Conservation (phyloP, 2,329 filamentous ascomycete genomes). For the Fusarium circinatum region DNA sequence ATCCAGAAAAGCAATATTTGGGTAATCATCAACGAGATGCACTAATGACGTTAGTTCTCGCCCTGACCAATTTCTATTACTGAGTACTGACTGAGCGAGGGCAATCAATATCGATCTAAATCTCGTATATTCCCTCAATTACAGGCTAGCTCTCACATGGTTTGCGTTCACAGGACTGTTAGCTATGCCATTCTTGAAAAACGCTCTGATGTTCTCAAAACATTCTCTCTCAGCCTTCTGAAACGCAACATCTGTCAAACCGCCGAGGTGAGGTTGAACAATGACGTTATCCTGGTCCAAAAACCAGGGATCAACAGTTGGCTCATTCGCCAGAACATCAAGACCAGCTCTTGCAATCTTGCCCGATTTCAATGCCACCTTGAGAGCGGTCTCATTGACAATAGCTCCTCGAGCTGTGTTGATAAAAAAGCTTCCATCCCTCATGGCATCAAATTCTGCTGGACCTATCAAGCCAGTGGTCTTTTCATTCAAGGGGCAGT, state of each 20-base stretch:
- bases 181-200: conserved; percentile 37
- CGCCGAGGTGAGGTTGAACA: conserved; percentile 56
- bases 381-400: conserved; percentile 58
- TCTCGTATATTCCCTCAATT: background rate
- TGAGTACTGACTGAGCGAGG: background rate
- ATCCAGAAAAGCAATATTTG: background rate
- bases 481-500: conserved; percentile 51
- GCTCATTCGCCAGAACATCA: conserved; percentile 58
- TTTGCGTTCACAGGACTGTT: conserved; percentile 32
- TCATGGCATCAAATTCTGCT: conserved; percentile 56
- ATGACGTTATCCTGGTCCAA: conserved; percentile 43
- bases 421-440: conserved; percentile 55
- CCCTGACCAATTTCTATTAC: background rate
- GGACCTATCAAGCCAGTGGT: conserved; percentile 53
- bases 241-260: conserved; percentile 54
- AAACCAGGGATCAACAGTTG: conserved; percentile 41
- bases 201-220: conserved; percentile 42
- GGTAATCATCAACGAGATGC: background rate
- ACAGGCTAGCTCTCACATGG: background rate
- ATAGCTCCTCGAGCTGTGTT: conserved; percentile 61
- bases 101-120: background rate
- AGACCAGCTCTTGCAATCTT: conserved; percentile 57
- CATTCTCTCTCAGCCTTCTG: conserved; percentile 54
- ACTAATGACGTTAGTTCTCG: background rate
- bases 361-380: conserved; percentile 55